Base-by-base conservation (phyloP, 2,329 filamentous ascomycete genomes). In the Aspergillus awamori region DNA sequence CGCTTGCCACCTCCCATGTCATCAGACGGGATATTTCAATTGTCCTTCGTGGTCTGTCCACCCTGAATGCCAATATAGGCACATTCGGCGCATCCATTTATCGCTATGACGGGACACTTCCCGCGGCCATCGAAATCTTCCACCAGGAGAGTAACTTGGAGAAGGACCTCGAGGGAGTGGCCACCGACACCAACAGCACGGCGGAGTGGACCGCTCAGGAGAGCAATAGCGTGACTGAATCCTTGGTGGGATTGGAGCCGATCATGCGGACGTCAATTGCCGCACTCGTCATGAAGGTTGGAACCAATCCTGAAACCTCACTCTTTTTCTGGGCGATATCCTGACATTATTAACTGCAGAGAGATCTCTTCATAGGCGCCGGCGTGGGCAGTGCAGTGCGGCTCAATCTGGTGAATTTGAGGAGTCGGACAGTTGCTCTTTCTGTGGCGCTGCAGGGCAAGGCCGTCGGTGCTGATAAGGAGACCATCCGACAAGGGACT, bases 181-280 rank as follows among this genome's bases (percentile, higher is more conserved):
- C 56, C 5, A 24, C 47, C 11, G 56, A 58, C 39, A 45, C 49
- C 24, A 58, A 52, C 11, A 26, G 17, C 39, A 52, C 56, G 11
- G 56, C 47, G 3, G 47, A 30, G 5, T 58, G 52, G 48, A 58
- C 47, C 3, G 24, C 6, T n/a, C 36, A 10, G 8, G 56, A 58
- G 33, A 58, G 56, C 38, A 53, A 17, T n/a, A 51, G 17, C 11
- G 56, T 58, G 48, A 58, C 56, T 13, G 47, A 58, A 22, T 38
- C 56, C 7, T 47, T 58, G 45, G 28, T 41, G 15, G 24, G 26
- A 5, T 53, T 58, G 36, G 49, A 58, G 47, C 56, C 56, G 36
- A 38, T 52, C 5, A 53, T 58, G 8, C 48, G 47, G 20, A 43
- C 48, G 15, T 51, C 56, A 7, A 58, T 58, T 43, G 36, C 48